Evolutionary conservation across 2,329 filamentous ascomycete species (phyloP), one percentile per base, ranked within the genome.

Genomic region (Pseudogymnoascus sp.): DNA sequence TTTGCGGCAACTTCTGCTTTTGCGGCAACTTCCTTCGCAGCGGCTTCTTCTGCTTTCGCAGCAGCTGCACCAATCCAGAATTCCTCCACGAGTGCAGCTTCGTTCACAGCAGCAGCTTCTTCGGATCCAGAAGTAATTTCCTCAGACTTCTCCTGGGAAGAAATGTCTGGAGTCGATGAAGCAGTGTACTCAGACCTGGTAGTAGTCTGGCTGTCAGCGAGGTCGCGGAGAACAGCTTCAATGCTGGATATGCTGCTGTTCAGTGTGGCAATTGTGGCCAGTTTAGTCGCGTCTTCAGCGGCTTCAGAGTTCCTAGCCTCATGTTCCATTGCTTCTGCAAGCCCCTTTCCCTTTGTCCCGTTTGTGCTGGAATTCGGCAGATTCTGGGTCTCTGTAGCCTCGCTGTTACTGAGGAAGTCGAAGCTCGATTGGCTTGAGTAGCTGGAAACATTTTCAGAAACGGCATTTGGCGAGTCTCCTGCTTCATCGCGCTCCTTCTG

Each of bases 341-440:
- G 21, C 3, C 38, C 14, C 58, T 60, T 60, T 31, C 35, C 58
- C 58, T 60, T 60, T 38, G 38, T 60, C 3, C 38, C 58, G 12
- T 10, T 41, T 60, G 33, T 23, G 58, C 33, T 55, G 14, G 26
- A 12, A 11, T 7, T 19, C 29, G 49, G 14, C 4, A 55, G 29
- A 6, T 19, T 5, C 16, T 55, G 49, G 49, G 29, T 55, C 4
- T 33, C 49, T 12, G 49, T 14, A 14, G 49, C 49, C 10, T 55
- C 49, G n/a, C 49, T 35, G 29, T n/a, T 55, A 12, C 33, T 33
- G 7, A 55, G 10, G 49, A 55, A 21, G 49, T 55, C 49, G 29
- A 55, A 55, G 29, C 49, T 55, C 49, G 49, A 55, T 35, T 55
- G 49, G 49, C 49, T 55, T 6, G 49, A 55, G 49, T 55, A 55